phyloP scores from a whole-genome alignment of 345 rosid genomes.

The Combretum micranthum region DNA sequence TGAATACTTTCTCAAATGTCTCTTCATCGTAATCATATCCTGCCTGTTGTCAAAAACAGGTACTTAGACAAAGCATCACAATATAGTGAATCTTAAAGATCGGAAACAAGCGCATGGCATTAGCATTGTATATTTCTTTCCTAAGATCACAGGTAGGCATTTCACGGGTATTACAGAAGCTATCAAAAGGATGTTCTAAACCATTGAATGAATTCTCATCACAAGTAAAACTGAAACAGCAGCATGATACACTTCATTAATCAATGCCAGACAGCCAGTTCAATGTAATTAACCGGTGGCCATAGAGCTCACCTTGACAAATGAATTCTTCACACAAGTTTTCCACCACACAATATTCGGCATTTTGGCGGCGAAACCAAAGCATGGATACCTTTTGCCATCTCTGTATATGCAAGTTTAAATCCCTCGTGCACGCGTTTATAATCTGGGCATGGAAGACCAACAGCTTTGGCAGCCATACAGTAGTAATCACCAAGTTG shows the following conservation, averaged over 20 bases:
- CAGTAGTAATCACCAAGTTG: conserved; percentile 99
- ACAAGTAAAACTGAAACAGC: background rate
- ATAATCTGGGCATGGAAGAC: conserved; percentile 92
- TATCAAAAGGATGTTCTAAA: no score
- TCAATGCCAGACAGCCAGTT: background rate
- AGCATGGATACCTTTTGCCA: conserved; percentile 92
- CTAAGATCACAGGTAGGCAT: no score
- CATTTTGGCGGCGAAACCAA: conserved; percentile 74
- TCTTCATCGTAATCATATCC: conserved; percentile 93
- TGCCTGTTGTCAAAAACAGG: conserved; percentile 42
- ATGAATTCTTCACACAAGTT: conserved; percentile 76
- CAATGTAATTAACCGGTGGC: conserved; percentile 1
- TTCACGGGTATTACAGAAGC: no score
- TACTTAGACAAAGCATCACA: no score
- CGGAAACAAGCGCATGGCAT: background rate
- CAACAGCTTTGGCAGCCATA: conserved; percentile 96
- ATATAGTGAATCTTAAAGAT: background rate
- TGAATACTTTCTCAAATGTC: conserved; percentile 82
- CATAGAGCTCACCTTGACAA: conserved; percentile 45
- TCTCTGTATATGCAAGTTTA: conserved; percentile 78
- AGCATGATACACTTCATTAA: background rate
- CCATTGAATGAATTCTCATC: no score
- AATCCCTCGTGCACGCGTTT: conserved; percentile 88
- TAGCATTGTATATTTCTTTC: no score
- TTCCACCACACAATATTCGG: conserved; percentile 96